phyloP scores from a whole-genome alignment of 2,329 filamentous ascomycete genomes.

The Verruconis gallopava region DNA sequence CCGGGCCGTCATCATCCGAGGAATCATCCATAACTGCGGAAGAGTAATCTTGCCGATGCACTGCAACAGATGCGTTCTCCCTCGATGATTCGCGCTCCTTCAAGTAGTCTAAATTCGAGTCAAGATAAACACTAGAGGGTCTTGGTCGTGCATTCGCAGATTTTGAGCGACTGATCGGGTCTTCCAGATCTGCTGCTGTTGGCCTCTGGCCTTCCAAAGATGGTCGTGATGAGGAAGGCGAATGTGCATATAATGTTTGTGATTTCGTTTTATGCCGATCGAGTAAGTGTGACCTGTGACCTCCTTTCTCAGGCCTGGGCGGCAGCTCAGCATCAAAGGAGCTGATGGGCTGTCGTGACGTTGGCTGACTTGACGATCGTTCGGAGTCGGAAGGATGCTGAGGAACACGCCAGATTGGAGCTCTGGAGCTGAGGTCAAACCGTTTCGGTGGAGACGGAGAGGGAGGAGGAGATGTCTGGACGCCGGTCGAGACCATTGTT shows the following conservation, averaged over 20 bases:
- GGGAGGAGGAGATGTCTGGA: slow-evolving; percentile 57
- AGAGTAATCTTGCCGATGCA: slow-evolving; percentile 2
- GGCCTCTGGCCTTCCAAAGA: slow-evolving; percentile 62
- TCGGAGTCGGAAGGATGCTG: not conserved
- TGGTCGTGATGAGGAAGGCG: slow-evolving; percentile 46
- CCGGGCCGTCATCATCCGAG: slow-evolving; percentile 34
- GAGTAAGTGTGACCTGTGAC: slow-evolving; percentile 4
- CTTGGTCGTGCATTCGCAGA: slow-evolving; percentile 55
- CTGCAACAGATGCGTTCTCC: slow-evolving; percentile 19
- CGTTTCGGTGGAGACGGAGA: slow-evolving; percentile 20
- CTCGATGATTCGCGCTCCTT: slow-evolving; percentile 51
- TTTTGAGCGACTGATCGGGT: slow-evolving; percentile 44
- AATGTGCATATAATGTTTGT: slow-evolving; percentile 38
- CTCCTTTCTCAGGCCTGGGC: slow-evolving; percentile 7
- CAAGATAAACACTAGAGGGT: slow-evolving; percentile 71
- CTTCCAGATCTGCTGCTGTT: slow-evolving; percentile 45
- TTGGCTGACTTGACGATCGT: not conserved
- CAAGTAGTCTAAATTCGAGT: slow-evolving; percentile 70
- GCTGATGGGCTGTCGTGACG: not conserved
- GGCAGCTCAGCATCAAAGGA: slow-evolving; percentile 8
- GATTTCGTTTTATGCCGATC: slow-evolving; percentile 34
- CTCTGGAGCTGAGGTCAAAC: slow-evolving; percentile 26
- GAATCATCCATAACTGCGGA: slow-evolving; percentile 24
- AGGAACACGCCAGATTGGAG: slow-evolving; percentile 43
- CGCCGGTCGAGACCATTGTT: slow-evolving; percentile 56